Evolutionary conservation across 495 filamentous ascomycete genomes (phyloP), one percentile per base, ranked within the genome.

Genomic region (Sphaerosporella brunnea): DNA sequence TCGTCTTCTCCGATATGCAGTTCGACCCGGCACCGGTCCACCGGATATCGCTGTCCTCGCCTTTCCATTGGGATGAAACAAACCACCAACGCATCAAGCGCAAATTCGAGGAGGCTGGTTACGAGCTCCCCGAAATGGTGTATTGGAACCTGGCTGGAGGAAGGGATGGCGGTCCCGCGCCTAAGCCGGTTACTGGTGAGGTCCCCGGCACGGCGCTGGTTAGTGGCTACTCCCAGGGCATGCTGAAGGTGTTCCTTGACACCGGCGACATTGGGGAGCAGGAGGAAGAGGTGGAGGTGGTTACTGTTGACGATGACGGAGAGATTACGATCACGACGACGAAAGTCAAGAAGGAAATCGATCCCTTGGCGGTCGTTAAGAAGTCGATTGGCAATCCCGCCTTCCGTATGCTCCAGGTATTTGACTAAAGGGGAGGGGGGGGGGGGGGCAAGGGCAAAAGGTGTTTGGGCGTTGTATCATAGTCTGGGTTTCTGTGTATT

Each of bases 1-100:
- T 71, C 49, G 63, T 71, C 3, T 68, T 71, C 51, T 60, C 50
- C 28, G 66, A 71, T 52, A 70, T 69, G 68, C 65, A 69, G 43
- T 70, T 72, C 53, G 54, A 70, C 42, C 8, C 39, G 5, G 68
- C 64, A 0, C 4, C 28, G 2, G 5, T 11, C 20, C 25, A 18
- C 2, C 4, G 16, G n/a, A 16, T n/a, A n/a, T n/a, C n/a, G n/a
- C n/a, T n/a, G n/a, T n/a, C n/a, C n/a, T n/a, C n/a, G n/a, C n/a
- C n/a, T n/a, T n/a, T n/a, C n/a, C n/a, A n/a, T n/a, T n/a, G n/a
- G n/a, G 28, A 32, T 32, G 28, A 13, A 32, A 13, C 28, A 2
- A 56, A 55, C 10, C 67, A 62, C 52, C 59, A 70, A 51, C 63
- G 64, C 23, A 60, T 72, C 45, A 53, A 66, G 52, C 34, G 42